Base-by-base conservation (phyloP, 805 yeast species). In the Kodamaea hsintzibuensis region DNA sequence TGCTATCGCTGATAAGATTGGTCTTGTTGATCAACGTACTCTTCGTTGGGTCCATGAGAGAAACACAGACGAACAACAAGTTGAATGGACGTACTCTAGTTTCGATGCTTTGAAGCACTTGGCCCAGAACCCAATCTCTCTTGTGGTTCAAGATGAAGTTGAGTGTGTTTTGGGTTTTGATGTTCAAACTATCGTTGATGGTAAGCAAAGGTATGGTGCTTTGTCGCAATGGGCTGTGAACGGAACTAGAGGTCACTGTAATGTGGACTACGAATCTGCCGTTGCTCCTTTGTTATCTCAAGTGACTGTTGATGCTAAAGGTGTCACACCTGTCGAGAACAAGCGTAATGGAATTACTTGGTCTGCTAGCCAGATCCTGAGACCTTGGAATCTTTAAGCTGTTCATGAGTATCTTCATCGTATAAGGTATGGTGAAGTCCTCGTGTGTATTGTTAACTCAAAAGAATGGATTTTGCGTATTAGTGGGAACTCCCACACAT, bases 91-190 rank as follows among this genome's bases (percentile, higher is more conserved):
- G n/a, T 43, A 14, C 42, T 30, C 45, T 30, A 42, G 39, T n/a
- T 14, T 42, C 7, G n/a, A 25, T 18, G 13, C 40, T 10, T 48
- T 37, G 22, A 25, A 19, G 45, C 38, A 38, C 40, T 49, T 39
- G 38, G 52, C 33, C 5, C 47, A 33, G 37, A 50, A 50, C 49
- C 53, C 49, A 3, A n/a, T 37, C 10, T 3, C 47, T 9, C n/a
- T 30, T n/a, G 37, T 44, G 39, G 12, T 44, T 37, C 38, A 44
- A 18, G 48, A 50, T 18, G 45, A 50, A 16, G 22, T 45, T 39
- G 53, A 37, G 46, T 50, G 53, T 50, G 53, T 49, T 17, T 27
- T 50, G 2, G 53, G 53, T 18, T 22, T 37, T n/a, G 38, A 50
- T 22, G 16, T 45, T 7, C 49, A 50, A 19, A 19, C 25, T n/a